These are phyloP conservation scores for Paratrimastix pyriformis DNA, from an alignment of 78 protist species.

Conservation along the genomic window DNA sequence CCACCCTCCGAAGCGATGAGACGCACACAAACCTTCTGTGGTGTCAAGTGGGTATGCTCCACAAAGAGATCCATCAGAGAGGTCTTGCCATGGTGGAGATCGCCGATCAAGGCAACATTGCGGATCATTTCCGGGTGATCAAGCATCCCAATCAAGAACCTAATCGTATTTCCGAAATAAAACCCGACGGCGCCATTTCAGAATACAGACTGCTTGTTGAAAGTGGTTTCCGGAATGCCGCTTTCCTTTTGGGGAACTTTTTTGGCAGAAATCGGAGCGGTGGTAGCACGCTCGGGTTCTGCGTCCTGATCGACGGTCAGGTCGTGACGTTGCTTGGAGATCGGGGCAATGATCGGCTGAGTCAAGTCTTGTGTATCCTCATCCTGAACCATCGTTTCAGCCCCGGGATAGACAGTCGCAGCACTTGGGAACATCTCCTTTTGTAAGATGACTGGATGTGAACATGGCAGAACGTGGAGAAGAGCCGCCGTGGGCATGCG, in stretches of 20 bases:
- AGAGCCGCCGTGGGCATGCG: too few species aligned
- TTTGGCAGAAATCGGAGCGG: slow-evolving; percentile 57
- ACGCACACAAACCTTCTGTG: not conserved
- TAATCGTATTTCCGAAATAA: not conserved
- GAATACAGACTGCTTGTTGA: slow-evolving; percentile 18
- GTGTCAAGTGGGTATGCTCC: slow-evolving; percentile 58
- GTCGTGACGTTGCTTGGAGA: slow-evolving; percentile 32
- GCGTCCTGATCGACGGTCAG: slow-evolving; percentile 21
- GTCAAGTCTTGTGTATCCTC: slow-evolving; percentile 91
- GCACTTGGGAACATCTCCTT: slow-evolving; percentile 9
- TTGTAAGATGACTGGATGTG: too few species aligned
- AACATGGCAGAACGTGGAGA: too few species aligned
- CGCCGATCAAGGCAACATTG: slow-evolving; percentile 74
- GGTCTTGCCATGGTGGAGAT: slow-evolving; percentile 87
- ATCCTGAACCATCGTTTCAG: slow-evolving; percentile 86
- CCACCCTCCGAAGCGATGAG: not conserved
- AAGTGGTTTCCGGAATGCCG: slow-evolving; percentile 35
- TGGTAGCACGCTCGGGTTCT: slow-evolving; percentile 79
- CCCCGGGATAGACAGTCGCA: slow-evolving; percentile 40
- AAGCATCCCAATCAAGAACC: slow-evolving; percentile 49
- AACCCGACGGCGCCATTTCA: not conserved
- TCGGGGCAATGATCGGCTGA: slow-evolving; percentile 88
- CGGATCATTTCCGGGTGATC: slow-evolving; percentile 61
- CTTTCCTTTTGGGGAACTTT: slow-evolving; percentile 30
- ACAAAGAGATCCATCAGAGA: slow-evolving; percentile 76